These are phyloP conservation scores for Tirmania nivea DNA, from an alignment of 495 filamentous ascomycete species.

Conservation along the genomic window DNA sequence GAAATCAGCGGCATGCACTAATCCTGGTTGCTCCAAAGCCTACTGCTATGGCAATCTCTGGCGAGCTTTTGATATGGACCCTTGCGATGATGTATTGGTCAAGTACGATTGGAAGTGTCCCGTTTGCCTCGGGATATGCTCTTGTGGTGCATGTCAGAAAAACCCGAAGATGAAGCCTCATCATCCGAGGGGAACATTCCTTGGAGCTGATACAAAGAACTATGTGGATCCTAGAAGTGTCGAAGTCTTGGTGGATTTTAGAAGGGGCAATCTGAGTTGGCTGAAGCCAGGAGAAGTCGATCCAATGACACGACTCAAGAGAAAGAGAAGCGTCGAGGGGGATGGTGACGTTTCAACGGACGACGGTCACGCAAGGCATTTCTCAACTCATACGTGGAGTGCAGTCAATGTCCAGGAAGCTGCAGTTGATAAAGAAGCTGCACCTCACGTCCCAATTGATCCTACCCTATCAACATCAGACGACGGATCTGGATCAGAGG, in stretches of 20 bases:
- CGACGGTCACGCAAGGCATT: neutral
- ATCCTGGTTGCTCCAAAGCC: conserved; percentile 37
- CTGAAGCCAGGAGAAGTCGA: conserved; percentile 29
- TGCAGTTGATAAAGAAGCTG: neutral
- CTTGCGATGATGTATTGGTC: conserved; percentile 35
- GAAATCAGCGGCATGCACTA: conserved; percentile 52
- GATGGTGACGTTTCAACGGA: neutral
- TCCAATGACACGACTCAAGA: neutral
- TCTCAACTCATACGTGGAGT: neutral
- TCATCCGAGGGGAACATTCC: conserved; percentile 56
- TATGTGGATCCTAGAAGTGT: conserved; percentile 76
- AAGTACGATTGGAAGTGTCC: conserved; percentile 68
- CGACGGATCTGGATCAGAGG: neutral
- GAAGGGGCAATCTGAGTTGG: conserved; percentile 61
- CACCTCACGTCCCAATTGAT: neutral
- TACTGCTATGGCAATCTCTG: conserved; percentile 84
- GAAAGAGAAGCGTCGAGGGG: conserved; percentile 1
- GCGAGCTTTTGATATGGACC: conserved; percentile 70
- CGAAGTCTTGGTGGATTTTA: conserved; percentile 68
- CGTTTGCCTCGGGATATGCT: conserved; percentile 63
- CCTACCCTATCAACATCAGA: neutral
- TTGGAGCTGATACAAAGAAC: conserved; percentile 73
- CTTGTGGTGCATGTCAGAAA: conserved; percentile 52
- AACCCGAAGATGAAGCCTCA: conserved; percentile 42
- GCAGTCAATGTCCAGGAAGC: neutral